Evolutionary conservation across 2,329 filamentous ascomycete genomes (phyloP), one percentile per base, ranked within the genome.

Genomic region (Alternaria viburni): DNA sequence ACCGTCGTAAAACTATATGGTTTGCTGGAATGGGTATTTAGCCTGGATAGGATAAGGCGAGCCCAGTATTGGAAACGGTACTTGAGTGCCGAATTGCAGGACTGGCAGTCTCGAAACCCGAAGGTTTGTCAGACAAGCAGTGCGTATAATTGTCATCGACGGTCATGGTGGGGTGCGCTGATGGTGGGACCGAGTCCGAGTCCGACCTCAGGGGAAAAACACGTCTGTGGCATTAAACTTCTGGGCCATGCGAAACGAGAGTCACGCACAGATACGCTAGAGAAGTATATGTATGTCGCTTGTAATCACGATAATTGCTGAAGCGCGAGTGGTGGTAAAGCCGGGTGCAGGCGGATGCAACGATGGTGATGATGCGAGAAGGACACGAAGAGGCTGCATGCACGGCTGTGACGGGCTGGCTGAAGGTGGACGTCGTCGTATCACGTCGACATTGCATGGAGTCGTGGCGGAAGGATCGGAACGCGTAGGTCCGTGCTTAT

Each of bases 1-100:
- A 32, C 28, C 23, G 30, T 41, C 32, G 4, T 44, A 13, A 30
- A 30, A 32, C 49, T 47, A 30, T 47, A 54, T 62, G 30, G 56
- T 36, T 17, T 32, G 49, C 26, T 61, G 23, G 41, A 58, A 11
- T 44, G 13, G n/a, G 59, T 13, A 59, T 59, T 59, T 62, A 59
- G 44, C 44, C 49, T 59, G 36, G 49, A 58, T 54, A 11, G 15
- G n/a, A 49, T 26, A 44, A 19, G 45, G 15, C 45, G 36, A 28
- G 30, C 32, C 19, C 49, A 41, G 13, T 13, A 19, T 28, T 17
- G 12, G 9, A 26, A 26, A 30, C 8, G 15, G 45, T 46, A 25
- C 52, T 46, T 17, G 58, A 45, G 11, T 36, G 58, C 52, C 56
- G 43, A 43, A 47, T 52, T 43, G 45, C 36, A 41, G 36, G 43